phyloP scores from a whole-genome alignment of 371 early-diverging fungal genomes.

The Circinella minor region DNA sequence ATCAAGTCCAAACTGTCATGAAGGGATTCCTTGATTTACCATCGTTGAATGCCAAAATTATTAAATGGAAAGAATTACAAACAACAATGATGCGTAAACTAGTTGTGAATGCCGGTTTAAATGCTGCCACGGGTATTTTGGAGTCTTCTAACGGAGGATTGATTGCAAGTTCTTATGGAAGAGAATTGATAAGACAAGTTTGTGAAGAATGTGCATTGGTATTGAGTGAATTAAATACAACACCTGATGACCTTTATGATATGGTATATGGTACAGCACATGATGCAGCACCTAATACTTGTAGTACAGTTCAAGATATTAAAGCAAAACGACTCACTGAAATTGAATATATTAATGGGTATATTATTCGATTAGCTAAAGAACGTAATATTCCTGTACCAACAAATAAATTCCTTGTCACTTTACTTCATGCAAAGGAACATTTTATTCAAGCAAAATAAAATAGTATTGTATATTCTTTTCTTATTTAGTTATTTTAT shows the following conservation, averaged over 20 bases:
- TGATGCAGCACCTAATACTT: conserved; percentile 47
- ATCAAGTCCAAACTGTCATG: not conserved
- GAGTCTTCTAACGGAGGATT: conserved; percentile 49
- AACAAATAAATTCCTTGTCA: conserved; percentile 27
- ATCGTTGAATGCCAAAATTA: conserved; percentile 27
- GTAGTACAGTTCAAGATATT: conserved; percentile 64
- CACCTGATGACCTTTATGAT: conserved; percentile 24
- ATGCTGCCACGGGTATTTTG: conserved; percentile 56
- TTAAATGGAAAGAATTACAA: conserved; percentile 45
- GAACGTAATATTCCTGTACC: conserved; percentile 17
- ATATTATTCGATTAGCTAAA: conserved; percentile 40
- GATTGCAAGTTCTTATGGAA: conserved; percentile 21
- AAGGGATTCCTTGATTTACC: conserved; percentile 24
- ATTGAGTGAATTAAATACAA: conserved; percentile 31
- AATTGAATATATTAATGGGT: conserved; percentile 67
- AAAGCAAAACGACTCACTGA: conserved; percentile 47
- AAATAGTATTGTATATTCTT: too few relatives aligned
- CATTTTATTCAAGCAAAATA: conserved; percentile 7
- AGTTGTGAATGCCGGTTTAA: conserved; percentile 63
- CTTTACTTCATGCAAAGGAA: conserved; percentile 43
- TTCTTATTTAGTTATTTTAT: too few relatives aligned
- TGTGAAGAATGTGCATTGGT: conserved; percentile 40
- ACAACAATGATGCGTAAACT: conserved; percentile 54
- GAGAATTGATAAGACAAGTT: conserved; percentile 23
- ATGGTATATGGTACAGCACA: conserved; percentile 31